Conservation (phyloP, 176 grass and related monocot genomes). For the Chrysopogon serrulatus region DNA sequence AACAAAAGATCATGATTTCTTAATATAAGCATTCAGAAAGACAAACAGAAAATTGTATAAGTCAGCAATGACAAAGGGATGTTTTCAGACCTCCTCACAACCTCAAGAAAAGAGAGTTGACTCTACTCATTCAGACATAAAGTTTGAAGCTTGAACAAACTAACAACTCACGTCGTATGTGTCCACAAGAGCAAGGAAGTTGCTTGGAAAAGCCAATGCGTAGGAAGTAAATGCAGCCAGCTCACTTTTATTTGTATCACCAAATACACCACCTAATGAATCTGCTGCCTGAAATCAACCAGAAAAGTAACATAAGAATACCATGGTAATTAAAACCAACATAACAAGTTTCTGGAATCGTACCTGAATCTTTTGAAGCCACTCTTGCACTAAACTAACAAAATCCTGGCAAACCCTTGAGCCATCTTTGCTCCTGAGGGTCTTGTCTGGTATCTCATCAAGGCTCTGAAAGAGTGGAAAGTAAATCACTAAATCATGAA, state of each 20-base stretch:
- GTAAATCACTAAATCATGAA: slow-evolving; percentile 5
- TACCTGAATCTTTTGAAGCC: slow-evolving; percentile 87
- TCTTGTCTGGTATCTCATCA: slow-evolving; percentile 68
- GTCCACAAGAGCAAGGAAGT: slow-evolving; percentile 92
- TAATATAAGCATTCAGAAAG: not conserved
- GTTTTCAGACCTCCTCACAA: not conserved
- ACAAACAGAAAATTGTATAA: not conserved
- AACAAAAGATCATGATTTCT: not conserved
- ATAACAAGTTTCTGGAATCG: slow-evolving; percentile 8
- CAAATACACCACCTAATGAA: slow-evolving; percentile 64
- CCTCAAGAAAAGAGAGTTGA: not conserved
- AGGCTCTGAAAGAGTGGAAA: slow-evolving; percentile 51
- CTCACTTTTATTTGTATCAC: slow-evolving; percentile 95
- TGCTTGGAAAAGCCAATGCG: slow-evolving; percentile 92
- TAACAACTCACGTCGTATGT: slow-evolving; percentile 92
- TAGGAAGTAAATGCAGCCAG: slow-evolving; percentile 89
- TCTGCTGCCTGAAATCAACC: slow-evolving; percentile 46
- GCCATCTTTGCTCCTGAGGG: slow-evolving; percentile 62
- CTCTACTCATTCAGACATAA: slow-evolving; percentile 22
- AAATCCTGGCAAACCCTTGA: slow-evolving; percentile 75
- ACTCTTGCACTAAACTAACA: slow-evolving; percentile 63
- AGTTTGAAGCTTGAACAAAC: slow-evolving; percentile 1
- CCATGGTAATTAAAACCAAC: not conserved
- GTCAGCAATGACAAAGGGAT: not conserved
- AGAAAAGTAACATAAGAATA: slow-evolving; percentile 24